phyloP scores from a whole-genome alignment of 305 asterid species.

The Lippia alba region DNA sequence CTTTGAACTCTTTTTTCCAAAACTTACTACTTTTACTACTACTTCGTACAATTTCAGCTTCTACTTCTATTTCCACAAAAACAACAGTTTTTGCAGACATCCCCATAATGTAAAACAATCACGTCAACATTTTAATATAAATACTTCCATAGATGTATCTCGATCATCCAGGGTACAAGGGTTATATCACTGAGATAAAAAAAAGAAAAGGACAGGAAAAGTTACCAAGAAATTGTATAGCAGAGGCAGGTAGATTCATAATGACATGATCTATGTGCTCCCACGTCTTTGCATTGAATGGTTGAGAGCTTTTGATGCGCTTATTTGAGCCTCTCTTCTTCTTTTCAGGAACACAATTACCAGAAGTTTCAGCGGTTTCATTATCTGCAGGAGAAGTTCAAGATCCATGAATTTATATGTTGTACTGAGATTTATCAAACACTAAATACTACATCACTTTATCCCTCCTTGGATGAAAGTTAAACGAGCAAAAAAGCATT shows the following conservation, averaged over 20 bases:
- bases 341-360: constrained; percentile 44
- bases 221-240: constrained; percentile 84
- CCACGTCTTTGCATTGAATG: constrained; percentile 74
- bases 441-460: constrained; percentile 15
- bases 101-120: neutral
- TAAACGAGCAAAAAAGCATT: constrained; percentile 11
- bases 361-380: constrained; percentile 39
- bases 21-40: too few species aligned
- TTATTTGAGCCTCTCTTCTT: constrained; percentile 62
- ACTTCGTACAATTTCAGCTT: too few species aligned
- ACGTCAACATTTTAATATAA: neutral
- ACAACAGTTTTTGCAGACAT: too few species aligned
- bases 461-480: constrained; percentile 17
- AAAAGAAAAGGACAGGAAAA: neutral
- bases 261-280: constrained; percentile 91
- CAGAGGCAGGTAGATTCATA: constrained; percentile 96
- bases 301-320: constrained; percentile 47
- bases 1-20: too few species aligned
- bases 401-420: constrained; percentile 30
- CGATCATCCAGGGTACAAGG: constrained; percentile 5
- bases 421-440: constrained; percentile 17
- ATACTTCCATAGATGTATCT: neutral
- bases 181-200: neutral
- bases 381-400: constrained; percentile 49
- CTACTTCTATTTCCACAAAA: too few species aligned